A percentile compares a stretch with the other conserved stretches of the same genome.
Conservation (phyloP, 1,284 basidiomycete species). For the Cerioporus squamosus region DNA sequence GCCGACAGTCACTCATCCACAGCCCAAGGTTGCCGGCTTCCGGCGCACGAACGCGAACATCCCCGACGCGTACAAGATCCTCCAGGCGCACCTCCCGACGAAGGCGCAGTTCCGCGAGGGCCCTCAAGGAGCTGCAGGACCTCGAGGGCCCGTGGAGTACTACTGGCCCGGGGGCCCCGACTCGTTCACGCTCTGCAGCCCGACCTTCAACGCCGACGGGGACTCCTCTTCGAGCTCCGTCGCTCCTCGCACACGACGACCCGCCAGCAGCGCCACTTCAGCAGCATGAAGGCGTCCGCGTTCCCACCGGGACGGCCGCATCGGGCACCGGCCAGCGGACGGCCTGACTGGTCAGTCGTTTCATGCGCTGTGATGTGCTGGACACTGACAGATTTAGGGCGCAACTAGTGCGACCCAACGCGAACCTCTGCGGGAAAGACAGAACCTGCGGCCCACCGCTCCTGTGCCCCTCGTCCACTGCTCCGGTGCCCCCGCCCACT, state of each 20-base stretch:
- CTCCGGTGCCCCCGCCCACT: no score
- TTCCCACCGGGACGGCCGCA: no score
- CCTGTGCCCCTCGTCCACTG: no score
- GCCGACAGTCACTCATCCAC: conserved; percentile 2
- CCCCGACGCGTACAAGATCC: conserved; percentile 23
- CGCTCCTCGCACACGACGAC: conserved; percentile 1
- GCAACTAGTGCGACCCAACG: no score
- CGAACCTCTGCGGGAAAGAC: no score
- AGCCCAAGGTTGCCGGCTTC: background rate
- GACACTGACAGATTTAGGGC: no score
- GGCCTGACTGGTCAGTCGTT: no score
- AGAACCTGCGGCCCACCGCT: no score
- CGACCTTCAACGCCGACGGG: conserved; percentile 36
- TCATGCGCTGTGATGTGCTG: no score
- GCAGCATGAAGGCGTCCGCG: no score
- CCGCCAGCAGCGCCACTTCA: no score
- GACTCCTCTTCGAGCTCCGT: conserved; percentile 39
- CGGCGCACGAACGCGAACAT: conserved; percentile 1
- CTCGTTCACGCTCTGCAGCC: conserved; percentile 34
- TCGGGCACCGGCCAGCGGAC: no score
- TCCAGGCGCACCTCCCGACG: conserved; percentile 27
- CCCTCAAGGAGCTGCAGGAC: conserved; percentile 30
- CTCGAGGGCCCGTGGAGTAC: conserved; percentile 36
- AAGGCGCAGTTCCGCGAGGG: conserved; percentile 27
- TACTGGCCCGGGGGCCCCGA: conserved; percentile 27